phyloP scores from a whole-genome alignment of 768 basidiomycete genomes.

The Cyclocybe aegerita region DNA sequence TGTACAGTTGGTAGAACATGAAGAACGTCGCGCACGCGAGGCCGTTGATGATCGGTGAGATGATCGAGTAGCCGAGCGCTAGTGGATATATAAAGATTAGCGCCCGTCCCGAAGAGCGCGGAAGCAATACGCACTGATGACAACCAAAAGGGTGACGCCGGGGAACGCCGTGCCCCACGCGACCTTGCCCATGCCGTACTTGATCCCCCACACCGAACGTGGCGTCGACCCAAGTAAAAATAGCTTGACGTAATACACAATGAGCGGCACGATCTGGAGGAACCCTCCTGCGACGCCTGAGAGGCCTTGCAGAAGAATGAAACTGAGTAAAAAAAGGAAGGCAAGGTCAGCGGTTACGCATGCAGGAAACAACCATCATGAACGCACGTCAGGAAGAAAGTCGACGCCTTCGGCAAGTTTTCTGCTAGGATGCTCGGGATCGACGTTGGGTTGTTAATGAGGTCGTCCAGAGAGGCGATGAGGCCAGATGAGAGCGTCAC shows the following conservation, averaged over 20 bases:
- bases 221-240: conserved; percentile 88
- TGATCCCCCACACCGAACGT: conserved; percentile 80
- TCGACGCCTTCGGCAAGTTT: conserved; percentile 81
- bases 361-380: neutral
- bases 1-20: conserved; percentile 80
- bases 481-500: conserved; percentile 86
- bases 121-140: conserved; percentile 62
- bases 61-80: conserved; percentile 83
- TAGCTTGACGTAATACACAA: conserved; percentile 89
- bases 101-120: neutral
- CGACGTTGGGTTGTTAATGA: conserved; percentile 68
- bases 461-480: conserved; percentile 59
- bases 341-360: neutral
- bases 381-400: conserved; percentile 84
- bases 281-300: conserved; percentile 79
- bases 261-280: conserved; percentile 70
- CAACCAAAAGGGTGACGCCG: conserved; percentile 70
- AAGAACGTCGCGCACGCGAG: conserved; percentile 82
- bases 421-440: conserved; percentile 71
- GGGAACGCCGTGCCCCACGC: conserved; percentile 80
- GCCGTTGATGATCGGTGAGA: conserved; percentile 93
- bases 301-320: conserved; percentile 79
- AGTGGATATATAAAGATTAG: neutral
- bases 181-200: conserved; percentile 67
- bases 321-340: conserved; percentile 43